phyloP scores from a whole-genome alignment of 106 monocot species.

The Agapanthus africanus region DNA sequence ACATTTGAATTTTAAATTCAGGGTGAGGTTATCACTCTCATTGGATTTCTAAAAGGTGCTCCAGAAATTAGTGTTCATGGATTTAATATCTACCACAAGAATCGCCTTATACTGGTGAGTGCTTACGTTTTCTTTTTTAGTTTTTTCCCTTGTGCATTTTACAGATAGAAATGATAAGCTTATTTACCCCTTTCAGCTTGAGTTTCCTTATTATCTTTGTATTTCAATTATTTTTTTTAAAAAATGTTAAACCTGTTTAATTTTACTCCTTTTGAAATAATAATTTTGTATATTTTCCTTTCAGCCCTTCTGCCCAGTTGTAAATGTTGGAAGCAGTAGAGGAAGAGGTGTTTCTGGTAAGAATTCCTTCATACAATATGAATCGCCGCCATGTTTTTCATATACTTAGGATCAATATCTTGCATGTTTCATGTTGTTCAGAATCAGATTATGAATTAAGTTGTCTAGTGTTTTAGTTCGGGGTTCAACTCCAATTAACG shows the following conservation, averaged over 20 bases:
- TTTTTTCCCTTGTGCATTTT: background rate
- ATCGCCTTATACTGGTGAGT: constrained; percentile 12
- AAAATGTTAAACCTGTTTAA: too few species aligned
- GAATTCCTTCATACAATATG: constrained; percentile 1
- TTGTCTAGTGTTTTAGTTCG: background rate
- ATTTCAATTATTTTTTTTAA: background rate
- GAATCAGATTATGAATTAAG: background rate
- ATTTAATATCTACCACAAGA: constrained; percentile 11
- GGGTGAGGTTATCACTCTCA: constrained; percentile 6
- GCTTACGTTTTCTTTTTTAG: background rate
- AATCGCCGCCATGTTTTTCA: background rate
- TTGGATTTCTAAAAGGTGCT: constrained; percentile 7
- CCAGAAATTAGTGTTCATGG: constrained; percentile 9
- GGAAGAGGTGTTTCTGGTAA: constrained; percentile 57
- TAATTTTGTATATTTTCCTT: background rate
- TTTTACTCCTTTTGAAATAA: background rate
- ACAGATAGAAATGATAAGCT: background rate
- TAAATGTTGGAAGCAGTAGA: constrained; percentile 8
- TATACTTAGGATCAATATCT: background rate
- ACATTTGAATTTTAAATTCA: constrained; percentile 4
- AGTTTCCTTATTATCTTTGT: too few species aligned
- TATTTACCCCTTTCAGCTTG: too few species aligned
- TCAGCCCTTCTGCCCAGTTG: constrained; percentile 49
- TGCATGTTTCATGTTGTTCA: too few species aligned
- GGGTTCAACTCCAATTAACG: too few species aligned